Evolutionary conservation across 371 early-diverging fungal species (phyloP).

Genomic region (Zopfochytrium polystomum): DNA sequence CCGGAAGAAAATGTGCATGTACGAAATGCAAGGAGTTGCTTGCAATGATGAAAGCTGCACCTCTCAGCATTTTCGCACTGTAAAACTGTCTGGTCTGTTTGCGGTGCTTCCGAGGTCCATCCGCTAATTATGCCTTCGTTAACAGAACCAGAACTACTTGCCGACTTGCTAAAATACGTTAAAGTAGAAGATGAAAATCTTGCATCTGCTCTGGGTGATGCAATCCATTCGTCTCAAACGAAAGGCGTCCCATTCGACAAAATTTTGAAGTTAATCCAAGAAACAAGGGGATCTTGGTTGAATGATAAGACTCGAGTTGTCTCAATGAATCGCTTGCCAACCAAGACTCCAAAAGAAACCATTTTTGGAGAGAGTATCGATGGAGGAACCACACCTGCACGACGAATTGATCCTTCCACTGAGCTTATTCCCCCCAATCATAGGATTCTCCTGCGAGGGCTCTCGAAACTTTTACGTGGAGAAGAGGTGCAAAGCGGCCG

Average conservation of each 20-base stretch:
- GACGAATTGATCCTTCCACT: not conserved
- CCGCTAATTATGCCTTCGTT: not conserved
- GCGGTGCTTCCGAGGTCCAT: not conserved
- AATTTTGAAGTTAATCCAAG: not conserved
- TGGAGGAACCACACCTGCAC: not conserved
- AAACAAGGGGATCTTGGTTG: not conserved
- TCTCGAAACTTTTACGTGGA: slow-evolving; percentile 19
- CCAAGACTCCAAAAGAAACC: not conserved
- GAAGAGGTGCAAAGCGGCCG: slow-evolving; percentile 20
- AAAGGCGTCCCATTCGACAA: not conserved
- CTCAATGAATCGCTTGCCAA: not conserved
- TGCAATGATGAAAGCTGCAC: slow-evolving; percentile 32
- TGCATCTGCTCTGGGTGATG: not conserved
- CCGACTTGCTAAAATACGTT: not conserved
- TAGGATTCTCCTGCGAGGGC: slow-evolving; percentile 25
- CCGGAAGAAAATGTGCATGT: slow-evolving; percentile 22
- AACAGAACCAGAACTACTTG: not conserved
- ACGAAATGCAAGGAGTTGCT: slow-evolving; percentile 33
- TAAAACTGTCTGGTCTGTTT: slow-evolving; percentile 21
- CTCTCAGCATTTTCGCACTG: slow-evolving; percentile 32
- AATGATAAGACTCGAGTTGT: not conserved
- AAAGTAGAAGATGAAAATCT: not conserved
- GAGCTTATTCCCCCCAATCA: not conserved
- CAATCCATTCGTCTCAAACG: not conserved
- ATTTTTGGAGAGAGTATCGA: not conserved